Conservation (phyloP, 441 rosid species). For the Populus trichocarpa region DNA sequence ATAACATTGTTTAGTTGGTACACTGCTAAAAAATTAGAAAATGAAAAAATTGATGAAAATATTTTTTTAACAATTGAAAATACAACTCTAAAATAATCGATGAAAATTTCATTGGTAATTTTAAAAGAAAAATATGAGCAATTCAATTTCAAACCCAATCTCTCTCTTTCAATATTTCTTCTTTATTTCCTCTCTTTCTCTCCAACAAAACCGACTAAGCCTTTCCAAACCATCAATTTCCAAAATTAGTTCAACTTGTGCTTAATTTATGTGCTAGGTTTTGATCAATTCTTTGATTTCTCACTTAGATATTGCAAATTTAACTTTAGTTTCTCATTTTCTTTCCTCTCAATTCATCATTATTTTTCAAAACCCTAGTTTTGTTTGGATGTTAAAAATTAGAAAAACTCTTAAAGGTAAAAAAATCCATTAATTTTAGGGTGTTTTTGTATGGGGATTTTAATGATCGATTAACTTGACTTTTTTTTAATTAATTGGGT, state of each 20-base stretch:
- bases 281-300: conserved; percentile 6
- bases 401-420: conserved; percentile 7
- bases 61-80: too few relatives aligned
- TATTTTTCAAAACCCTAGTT: conserved; percentile 47
- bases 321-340: conserved; percentile 6
- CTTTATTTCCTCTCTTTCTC: too few relatives aligned
- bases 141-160: too few relatives aligned
- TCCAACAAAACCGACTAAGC: too few relatives aligned
- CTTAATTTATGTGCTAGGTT: neutral
- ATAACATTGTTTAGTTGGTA: too few relatives aligned
- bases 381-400: conserved; percentile 12
- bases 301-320: conserved; percentile 22
- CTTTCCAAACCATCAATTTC: neutral
- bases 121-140: too few relatives aligned
- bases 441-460: neutral
- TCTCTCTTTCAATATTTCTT: too few relatives aligned
- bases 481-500: conserved; percentile 11
- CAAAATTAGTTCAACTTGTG: neutral
- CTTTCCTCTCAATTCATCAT: neutral
- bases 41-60: too few relatives aligned
- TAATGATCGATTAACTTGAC: conserved; percentile 12
- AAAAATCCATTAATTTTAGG: conserved; percentile 12
- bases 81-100: too few relatives aligned
- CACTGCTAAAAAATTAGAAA: too few relatives aligned
- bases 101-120: too few relatives aligned